phyloP scores from a whole-genome alignment of 2,329 filamentous ascomycete genomes.

The Ophiostoma triangulosporum region DNA sequence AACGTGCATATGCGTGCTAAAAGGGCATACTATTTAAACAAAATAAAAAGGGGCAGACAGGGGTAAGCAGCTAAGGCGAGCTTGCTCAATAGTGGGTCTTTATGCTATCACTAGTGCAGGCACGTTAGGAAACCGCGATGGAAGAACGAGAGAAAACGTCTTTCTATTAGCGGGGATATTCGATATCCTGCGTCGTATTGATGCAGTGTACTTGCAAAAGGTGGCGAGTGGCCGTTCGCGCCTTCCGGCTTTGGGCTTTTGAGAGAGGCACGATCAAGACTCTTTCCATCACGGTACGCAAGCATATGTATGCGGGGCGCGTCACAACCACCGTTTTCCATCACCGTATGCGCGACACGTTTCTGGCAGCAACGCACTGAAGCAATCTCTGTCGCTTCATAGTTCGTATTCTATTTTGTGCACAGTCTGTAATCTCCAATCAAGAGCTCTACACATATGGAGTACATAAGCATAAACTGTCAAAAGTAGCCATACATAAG shows the following conservation, averaged over 20 bases:
- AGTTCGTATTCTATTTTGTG: not conserved
- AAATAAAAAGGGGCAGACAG: slow-evolving; percentile 1
- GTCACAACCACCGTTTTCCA: not conserved
- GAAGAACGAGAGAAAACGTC: not conserved
- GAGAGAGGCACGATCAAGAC: not conserved
- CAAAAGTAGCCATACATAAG: too few species aligned
- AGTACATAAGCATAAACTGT: too few species aligned
- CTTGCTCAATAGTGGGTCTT: not conserved
- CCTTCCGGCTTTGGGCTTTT: not conserved
- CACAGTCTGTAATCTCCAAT: too few species aligned
- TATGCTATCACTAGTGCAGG: not conserved
- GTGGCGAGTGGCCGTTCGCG: not conserved
- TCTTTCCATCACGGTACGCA: not conserved
- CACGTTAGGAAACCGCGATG: not conserved
- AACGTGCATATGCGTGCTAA: not conserved
- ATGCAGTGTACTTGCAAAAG: not conserved
- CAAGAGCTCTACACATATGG: too few species aligned
- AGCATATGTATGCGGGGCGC: not conserved
- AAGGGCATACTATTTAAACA: not conserved
- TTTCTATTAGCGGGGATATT: too few species aligned
- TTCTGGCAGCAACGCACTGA: not conserved
- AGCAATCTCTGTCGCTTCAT: not conserved
- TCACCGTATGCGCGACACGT: not conserved
- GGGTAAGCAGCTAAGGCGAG: not conserved
- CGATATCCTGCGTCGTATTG: too few species aligned